These are phyloP conservation scores for Heliocybe sulcata DNA, from an alignment of 1,284 basidiomycete species.

Conservation along the genomic window DNA sequence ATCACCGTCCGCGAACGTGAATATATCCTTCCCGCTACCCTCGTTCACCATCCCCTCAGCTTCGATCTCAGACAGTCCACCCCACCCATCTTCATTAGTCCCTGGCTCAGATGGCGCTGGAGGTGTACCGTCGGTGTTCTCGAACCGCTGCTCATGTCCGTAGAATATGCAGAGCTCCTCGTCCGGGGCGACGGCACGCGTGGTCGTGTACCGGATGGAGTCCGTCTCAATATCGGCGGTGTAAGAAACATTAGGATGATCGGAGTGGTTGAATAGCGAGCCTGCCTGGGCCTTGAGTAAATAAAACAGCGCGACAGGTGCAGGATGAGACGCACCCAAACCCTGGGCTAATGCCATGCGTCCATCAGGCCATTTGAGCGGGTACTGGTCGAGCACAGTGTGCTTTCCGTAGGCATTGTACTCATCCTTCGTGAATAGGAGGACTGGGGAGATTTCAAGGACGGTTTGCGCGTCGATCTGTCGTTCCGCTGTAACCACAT, in stretches of 20 bases:
- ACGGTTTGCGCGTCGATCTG: conserved; percentile 57
- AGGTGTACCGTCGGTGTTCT: conserved; percentile 24
- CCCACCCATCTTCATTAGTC: conserved; percentile 37
- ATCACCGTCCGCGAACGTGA: conserved; percentile 28
- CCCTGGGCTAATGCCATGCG: conserved; percentile 86
- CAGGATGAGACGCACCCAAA: conserved; percentile 51
- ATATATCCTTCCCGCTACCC: conserved; percentile 12
- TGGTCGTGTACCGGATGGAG: conserved; percentile 62
- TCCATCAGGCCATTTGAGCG: conserved; percentile 77
- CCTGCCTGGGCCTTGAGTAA: conserved; percentile 31
- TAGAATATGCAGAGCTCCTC: conserved; percentile 83
- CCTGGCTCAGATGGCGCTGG: neutral
- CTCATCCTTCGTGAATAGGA: conserved; percentile 69
- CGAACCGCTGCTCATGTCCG: conserved; percentile 62
- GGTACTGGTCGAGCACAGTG: conserved; percentile 79
- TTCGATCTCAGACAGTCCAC: conserved; percentile 24
- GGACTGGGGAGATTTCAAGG: conserved; percentile 83
- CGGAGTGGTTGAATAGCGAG: conserved; percentile 76
- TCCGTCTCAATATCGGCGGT: conserved; percentile 43
- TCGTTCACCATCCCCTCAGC: conserved; percentile 17
- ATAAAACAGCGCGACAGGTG: conserved; percentile 2
- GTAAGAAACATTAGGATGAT: conserved; percentile 68
- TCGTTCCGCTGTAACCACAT: conserved; percentile 39
- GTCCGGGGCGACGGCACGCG: conserved; percentile 40
- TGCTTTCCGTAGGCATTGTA: conserved; percentile 63